Base-by-base conservation (phyloP, 106 monocot species). In the Chionographis japonica region DNA sequence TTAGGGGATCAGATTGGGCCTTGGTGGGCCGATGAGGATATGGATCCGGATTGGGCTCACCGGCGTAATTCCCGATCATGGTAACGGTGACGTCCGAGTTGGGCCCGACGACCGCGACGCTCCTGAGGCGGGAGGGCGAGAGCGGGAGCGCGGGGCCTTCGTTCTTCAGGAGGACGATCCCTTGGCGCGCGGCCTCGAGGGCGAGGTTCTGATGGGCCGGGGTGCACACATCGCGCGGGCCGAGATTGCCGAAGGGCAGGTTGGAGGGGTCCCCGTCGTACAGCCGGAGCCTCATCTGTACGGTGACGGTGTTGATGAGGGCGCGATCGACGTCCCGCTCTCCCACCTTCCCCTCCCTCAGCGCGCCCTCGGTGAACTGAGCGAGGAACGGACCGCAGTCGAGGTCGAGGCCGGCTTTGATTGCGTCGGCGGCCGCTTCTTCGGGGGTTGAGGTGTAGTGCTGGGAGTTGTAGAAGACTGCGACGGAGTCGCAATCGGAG, bases 1-100 rank as follows among this genome's bases (percentile, higher is more conserved):
- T 14, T n/a, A 37, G 2, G 12, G 3, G 2, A 19, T 17, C 38
- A 14, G 5, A 54, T 37, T 57, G 40, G 69, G 46, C 58, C n/a
- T 2, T 35, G 0, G 14, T 37, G 38, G 40, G 53, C 37, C n/a
- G 40, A 14, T 20, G 46, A 4, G 12, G 3, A 13, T 40, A 40
- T 38, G 2, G 1, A 3, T 62, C 10, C 20, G 37, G 14, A 12
- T 4, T 13, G 7, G 3, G 40, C 14, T 63, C 66, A 69, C 85
- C 89, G 0, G 93, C 90, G 7, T 94, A 94, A 63, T 94, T 94
- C 11, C 93, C 93, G 42, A 90, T 86, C 93, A 93, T 93, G 50
- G 93, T 78, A 38, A 58, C 18, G 8, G 86, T 86, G 58, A 58
- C 83, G 14, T 76, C 84, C 2, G 93, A 65, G 77, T 94, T 83